Evolutionary conservation across 495 filamentous ascomycete genomes (phyloP).

Genomic region (Neurospora africana): DNA sequence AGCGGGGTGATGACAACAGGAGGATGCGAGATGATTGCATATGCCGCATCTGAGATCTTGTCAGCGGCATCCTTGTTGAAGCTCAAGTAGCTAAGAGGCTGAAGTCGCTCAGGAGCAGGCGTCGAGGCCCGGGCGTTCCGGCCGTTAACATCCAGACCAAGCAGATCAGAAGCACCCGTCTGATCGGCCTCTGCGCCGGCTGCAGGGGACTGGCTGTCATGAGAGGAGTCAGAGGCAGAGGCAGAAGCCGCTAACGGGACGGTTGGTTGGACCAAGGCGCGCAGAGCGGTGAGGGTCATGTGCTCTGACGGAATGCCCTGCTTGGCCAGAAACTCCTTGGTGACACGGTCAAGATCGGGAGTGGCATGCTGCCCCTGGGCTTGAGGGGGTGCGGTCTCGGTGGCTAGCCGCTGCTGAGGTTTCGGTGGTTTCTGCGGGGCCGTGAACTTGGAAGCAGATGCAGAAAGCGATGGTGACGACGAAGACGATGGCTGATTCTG

Average conservation of each 20-base stretch:
- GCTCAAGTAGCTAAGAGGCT: not conserved
- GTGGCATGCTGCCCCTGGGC: slow-evolving; percentile 4
- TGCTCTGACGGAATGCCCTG: slow-evolving; percentile 23
- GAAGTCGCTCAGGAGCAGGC: not conserved
- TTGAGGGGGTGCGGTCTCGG: not conserved
- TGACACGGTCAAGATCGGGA: slow-evolving; percentile 21
- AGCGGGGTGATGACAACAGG: slow-evolving; percentile 70
- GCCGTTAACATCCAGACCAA: slow-evolving; percentile 16
- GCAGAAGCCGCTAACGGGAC: slow-evolving; percentile 7
- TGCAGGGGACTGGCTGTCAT: slow-evolving; percentile 8
- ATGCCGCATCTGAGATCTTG: slow-evolving; percentile 43
- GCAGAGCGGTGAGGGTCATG: slow-evolving; percentile 22
- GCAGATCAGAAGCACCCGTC: slow-evolving; percentile 14
- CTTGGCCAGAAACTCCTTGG: slow-evolving; percentile 19
- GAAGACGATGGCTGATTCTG: not conserved
- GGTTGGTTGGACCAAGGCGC: slow-evolving; percentile 14
- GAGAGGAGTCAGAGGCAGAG: not conserved
- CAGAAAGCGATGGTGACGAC: not conserved
- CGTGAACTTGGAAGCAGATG: not conserved
- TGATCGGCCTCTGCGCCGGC: slow-evolving; percentile 5
- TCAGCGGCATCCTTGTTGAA: slow-evolving; percentile 23
- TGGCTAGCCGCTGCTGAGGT: not conserved
- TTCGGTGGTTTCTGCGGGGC: not conserved
- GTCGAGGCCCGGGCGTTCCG: slow-evolving; percentile 6
- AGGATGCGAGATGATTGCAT: slow-evolving; percentile 59